Evolutionary conservation across 352 stramenopile species (phyloP).

Genomic region (Globisporangium perplexum): DNA sequence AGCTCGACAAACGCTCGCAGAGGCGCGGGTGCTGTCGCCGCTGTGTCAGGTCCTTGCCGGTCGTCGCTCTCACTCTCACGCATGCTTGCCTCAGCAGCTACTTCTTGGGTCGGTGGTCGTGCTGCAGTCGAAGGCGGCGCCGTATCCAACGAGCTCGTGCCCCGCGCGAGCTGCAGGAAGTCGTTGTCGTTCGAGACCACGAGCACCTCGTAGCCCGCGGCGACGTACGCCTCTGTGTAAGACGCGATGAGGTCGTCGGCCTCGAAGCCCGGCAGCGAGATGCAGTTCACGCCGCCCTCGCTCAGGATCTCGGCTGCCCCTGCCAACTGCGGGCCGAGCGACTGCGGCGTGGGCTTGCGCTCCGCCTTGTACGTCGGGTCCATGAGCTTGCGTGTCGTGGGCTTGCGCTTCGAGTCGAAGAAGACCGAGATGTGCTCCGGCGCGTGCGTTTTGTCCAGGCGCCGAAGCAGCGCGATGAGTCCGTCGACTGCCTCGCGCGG

Average conservation of each 20-base stretch:
- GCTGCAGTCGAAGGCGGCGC: background rate
- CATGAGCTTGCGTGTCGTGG: constrained; percentile 39
- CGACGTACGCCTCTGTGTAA: constrained; percentile 35
- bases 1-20: constrained; percentile 33
- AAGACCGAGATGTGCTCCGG: constrained; percentile 52
- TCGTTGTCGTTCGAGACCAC: constrained; percentile 71
- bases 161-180: constrained; percentile 54
- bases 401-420: constrained; percentile 45
- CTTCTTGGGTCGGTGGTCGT: background rate
- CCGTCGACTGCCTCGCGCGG: constrained; percentile 38
- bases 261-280: constrained; percentile 42
- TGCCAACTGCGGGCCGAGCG: constrained; percentile 34
- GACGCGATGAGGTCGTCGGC: constrained; percentile 68
- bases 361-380: constrained; percentile 48
- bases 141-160: constrained; percentile 7
- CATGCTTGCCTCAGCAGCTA: background rate
- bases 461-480: constrained; percentile 31
- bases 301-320: constrained; percentile 27
- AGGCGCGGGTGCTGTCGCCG: no score
- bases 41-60: no score
- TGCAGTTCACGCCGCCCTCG: constrained; percentile 35
- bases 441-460: constrained; percentile 41
- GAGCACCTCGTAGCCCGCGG: constrained; percentile 44
- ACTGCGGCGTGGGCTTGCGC: constrained; percentile 27
- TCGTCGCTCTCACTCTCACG: background rate